A percentile compares a stretch with the other conserved stretches of the same genome.
These are phyloP conservation scores for Ambrosia trifida DNA, from an alignment of 129 eudicot species.

Conservation along the genomic window DNA sequence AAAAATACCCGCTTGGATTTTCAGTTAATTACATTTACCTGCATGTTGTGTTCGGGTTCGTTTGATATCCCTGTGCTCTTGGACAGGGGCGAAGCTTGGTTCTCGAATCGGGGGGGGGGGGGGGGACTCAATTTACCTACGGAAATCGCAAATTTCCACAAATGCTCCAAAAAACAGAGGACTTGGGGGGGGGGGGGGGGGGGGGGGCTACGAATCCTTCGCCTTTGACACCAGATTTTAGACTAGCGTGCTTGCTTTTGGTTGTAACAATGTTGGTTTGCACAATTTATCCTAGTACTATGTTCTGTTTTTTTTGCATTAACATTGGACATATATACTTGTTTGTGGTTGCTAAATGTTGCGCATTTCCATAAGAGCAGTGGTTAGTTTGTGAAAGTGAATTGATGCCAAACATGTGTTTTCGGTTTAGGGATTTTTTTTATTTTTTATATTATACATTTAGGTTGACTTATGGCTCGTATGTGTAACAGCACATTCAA, in stretches of 20 bases:
- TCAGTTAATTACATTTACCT: no score
- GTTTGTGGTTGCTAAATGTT: neutral
- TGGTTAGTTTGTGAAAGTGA: neutral
- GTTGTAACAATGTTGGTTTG: neutral
- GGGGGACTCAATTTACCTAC: no score
- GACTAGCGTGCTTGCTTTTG: slow-evolving; percentile 19
- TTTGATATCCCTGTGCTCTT: no score
- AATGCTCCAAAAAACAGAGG: no score
- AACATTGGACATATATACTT: neutral
- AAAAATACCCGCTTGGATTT: no score
- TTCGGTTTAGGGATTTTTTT: neutral
- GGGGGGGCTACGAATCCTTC: no score
- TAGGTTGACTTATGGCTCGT: slow-evolving; percentile 29
- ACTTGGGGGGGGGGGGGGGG: no score
- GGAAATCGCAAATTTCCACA: no score
- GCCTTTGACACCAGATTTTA: neutral
- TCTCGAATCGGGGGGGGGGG: no score
- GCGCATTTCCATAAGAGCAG: neutral
- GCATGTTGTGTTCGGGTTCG: no score
- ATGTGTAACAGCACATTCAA: slow-evolving; percentile 67
- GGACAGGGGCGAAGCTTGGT: no score
- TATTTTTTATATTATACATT: neutral
- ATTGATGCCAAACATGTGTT: slow-evolving; percentile 15
- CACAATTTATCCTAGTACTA: neutral
- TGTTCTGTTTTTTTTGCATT: neutral